phyloP scores from a whole-genome alignment of 148 eudicot species.

The Chenopodium formosanum region DNA sequence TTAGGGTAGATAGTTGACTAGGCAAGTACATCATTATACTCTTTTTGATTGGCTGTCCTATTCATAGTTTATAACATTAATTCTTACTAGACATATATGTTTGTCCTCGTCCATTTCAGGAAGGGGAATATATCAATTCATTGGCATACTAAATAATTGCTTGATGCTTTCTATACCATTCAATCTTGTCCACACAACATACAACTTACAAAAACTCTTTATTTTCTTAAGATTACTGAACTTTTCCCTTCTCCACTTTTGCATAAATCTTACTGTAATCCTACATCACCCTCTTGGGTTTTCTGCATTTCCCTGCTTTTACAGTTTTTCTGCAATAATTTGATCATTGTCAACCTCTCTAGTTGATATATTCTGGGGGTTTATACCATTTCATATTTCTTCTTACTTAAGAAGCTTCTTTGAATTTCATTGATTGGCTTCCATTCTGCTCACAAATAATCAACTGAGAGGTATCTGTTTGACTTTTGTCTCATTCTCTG shows the following conservation, averaged over 20 bases:
- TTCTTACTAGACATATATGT: neutral
- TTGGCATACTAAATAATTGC: neutral
- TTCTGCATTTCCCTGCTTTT: neutral
- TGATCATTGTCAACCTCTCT: neutral
- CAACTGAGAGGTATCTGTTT: neutral
- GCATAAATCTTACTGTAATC: neutral
- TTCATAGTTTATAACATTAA: neutral
- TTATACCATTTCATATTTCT: neutral
- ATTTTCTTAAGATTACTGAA: neutral
- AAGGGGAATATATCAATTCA: neutral
- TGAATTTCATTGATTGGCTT: neutral
- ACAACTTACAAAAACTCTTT: neutral
- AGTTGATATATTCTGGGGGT: neutral
- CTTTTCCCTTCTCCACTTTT: neutral
- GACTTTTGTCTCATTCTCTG: neutral
- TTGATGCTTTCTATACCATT: conserved; percentile 1
- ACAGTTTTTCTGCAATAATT: neutral
- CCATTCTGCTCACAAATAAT: neutral
- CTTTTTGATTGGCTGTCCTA: neutral
- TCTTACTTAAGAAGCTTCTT: neutral
- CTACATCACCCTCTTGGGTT: neutral
- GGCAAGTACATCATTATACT: neutral
- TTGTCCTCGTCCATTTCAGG: neutral
- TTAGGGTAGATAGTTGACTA: conserved; percentile 1
- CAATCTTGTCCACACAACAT: neutral